Evolutionary conservation across 768 basidiomycete species (phyloP), one percentile per base, ranked within the genome.

Genomic region (Lentinus brumalis): DNA sequence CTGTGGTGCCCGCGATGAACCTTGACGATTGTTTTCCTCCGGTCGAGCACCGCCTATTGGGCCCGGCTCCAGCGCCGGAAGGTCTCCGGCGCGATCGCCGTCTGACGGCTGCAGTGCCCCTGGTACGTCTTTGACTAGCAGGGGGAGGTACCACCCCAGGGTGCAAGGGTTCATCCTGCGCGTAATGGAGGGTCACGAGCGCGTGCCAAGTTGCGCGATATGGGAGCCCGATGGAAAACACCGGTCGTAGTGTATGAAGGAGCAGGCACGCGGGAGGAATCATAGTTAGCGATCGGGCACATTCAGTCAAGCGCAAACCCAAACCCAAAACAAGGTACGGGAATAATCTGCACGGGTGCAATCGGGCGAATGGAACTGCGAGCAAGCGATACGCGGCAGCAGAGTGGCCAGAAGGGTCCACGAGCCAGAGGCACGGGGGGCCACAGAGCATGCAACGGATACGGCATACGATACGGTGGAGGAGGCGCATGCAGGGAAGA

Each of bases 91-190:
- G 30, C 64, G 54, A 18, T 67, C 66, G 46, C 61, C 65, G 62
- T 65, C 66, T 21, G 83, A 85, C 35, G 87, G 86, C 68, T 88
- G 86, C 67, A 88, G 72, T 59, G 84, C 88, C 10, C 86, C 87
- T 66, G 84, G 84, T 54, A 83, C 78, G 67, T 87, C 86, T 66
- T 83, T 79, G 59, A 91, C 86, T 53, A 95, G 81, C 60, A 98
- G 76, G 26, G 97, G 94, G 38, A 97, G 81, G 74, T 99, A 98
- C 90, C 94, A 96, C 6, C 92, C 92, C 11, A 98, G 86, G 18
- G 96, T 98, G 66, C 91, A 94, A 56, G 97, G 96, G 71, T 99
- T 99, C 94, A 98, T 97, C 75, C 88, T 84, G 67, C 50, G 59
- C 44, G 46, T 49, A 26, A 47, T 35, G 11, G 46, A 47, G 46